Conservation (phyloP, 2,329 filamentous ascomycete genomes). For the Penicillium sp. region DNA sequence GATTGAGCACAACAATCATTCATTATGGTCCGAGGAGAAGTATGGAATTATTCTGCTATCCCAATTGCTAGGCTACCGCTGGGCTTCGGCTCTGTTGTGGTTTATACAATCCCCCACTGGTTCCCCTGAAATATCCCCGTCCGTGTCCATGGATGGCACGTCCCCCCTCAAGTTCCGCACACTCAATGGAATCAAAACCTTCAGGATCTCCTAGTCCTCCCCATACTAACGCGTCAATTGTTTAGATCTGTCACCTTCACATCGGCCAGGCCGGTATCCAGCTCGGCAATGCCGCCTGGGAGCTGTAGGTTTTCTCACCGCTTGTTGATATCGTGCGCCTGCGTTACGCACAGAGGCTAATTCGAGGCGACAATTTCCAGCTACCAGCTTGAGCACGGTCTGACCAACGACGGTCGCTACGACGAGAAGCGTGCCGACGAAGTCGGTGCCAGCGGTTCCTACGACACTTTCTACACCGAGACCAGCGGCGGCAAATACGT, state of each 20-base stretch:
- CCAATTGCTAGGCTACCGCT: not conserved
- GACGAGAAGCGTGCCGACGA: constrained; percentile 60
- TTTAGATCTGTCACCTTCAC: constrained; percentile 67
- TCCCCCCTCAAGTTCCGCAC: constrained; percentile 7
- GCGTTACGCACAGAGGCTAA: constrained; percentile 4
- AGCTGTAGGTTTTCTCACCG: constrained; percentile 60
- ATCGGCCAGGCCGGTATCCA: constrained; percentile 71
- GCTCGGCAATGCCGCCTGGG: constrained; percentile 71
- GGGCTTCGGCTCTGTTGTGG: no score
- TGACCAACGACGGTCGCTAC: constrained; percentile 63
- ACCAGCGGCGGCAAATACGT: constrained; percentile 69
- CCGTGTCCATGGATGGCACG: constrained; percentile 3
- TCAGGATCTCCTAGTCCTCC: not conserved
- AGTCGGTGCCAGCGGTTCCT: constrained; percentile 59
- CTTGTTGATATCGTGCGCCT: constrained; percentile 23
- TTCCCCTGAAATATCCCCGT: constrained; percentile 17
- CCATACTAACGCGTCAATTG: constrained; percentile 14
- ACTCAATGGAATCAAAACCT: not conserved
- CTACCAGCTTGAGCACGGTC: constrained; percentile 69
- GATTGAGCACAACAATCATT: not conserved
- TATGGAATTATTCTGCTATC: constrained; percentile 18
- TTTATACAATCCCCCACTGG: constrained; percentile 19
- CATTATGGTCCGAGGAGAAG: constrained; percentile 44
- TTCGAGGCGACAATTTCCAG: constrained; percentile 38
- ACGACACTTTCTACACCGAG: constrained; percentile 70